Evolutionary conservation across 495 filamentous ascomycete genomes (phyloP).

Genomic region (Penicillium taxi): DNA sequence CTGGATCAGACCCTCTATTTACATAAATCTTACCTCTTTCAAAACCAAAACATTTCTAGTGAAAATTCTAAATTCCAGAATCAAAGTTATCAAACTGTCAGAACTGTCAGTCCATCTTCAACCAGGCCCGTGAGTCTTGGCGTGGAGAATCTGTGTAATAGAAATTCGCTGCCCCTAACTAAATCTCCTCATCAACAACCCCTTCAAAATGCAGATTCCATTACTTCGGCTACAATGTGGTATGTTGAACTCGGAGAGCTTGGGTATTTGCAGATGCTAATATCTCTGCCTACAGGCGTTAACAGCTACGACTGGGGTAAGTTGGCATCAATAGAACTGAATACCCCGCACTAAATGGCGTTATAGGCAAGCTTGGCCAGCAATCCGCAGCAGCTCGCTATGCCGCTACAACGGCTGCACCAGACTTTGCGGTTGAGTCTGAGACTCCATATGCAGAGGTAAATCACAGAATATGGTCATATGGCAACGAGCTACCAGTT

Average conservation of each 20-base stretch:
- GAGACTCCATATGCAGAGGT: slow-evolving; percentile 83
- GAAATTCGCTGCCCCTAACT: slow-evolving; percentile 10
- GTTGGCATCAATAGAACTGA: slow-evolving; percentile 12
- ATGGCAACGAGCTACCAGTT: neutral
- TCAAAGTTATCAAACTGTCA: too few species aligned
- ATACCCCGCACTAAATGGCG: slow-evolving; percentile 22
- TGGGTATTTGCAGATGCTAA: neutral
- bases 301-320: slow-evolving; percentile 98
- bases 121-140: slow-evolving; percentile 23
- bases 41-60: too few species aligned
- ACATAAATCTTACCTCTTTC: too few species aligned
- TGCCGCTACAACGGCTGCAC: slow-evolving; percentile 65
- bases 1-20: too few species aligned
- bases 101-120: too few species aligned
- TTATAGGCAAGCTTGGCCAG: slow-evolving; percentile 61
- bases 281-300: slow-evolving; percentile 48
- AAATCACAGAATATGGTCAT: slow-evolving; percentile 4
- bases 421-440: slow-evolving; percentile 65
- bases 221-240: slow-evolving; percentile 90
- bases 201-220: slow-evolving; percentile 64
- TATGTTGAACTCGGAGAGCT: slow-evolving; percentile 31
- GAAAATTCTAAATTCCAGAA: too few species aligned
- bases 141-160: slow-evolving; percentile 20
- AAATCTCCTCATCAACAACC: slow-evolving; percentile 6
- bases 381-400: slow-evolving; percentile 68